These are phyloP conservation scores for Globisporangium cederbergense DNA, from an alignment of 352 stramenopile genomes.

Conservation along the genomic window DNA sequence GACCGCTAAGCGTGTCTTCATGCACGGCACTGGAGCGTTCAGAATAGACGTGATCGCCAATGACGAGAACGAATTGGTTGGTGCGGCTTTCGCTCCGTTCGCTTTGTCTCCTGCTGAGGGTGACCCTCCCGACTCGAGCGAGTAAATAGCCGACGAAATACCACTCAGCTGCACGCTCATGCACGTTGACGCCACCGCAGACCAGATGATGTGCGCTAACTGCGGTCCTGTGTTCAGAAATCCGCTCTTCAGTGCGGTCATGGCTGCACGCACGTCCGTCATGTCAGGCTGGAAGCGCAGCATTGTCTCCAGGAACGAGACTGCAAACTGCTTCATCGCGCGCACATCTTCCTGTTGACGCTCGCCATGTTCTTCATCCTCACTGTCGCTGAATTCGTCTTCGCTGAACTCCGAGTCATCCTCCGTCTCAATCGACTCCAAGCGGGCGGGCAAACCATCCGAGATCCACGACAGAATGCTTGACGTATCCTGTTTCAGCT, in stretches of 20 bases:
- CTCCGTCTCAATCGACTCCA: constrained; percentile 36
- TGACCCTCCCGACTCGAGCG: constrained; percentile 28
- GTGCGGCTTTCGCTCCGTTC: neutral
- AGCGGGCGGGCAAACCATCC: constrained; percentile 38
- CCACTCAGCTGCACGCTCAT: constrained; percentile 63
- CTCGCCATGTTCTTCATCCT: constrained; percentile 22
- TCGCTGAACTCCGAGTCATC: constrained; percentile 27
- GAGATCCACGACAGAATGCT: constrained; percentile 64
- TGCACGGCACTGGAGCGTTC: constrained; percentile 42
- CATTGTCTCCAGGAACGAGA: constrained; percentile 64
- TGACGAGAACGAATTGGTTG: constrained; percentile 51
- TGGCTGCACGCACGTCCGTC: constrained; percentile 43
- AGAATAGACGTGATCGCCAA: constrained; percentile 65
- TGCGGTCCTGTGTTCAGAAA: constrained; percentile 70
- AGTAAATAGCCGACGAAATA: constrained; percentile 67
- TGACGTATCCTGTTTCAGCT: constrained; percentile 64
- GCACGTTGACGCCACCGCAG: constrained; percentile 57
- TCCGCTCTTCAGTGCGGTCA: constrained; percentile 60
- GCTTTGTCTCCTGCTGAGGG: constrained; percentile 18
- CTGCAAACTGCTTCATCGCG: constrained; percentile 75
- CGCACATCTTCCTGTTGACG: constrained; percentile 40
- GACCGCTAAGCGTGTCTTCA: constrained; percentile 65
- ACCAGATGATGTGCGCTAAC: constrained; percentile 77
- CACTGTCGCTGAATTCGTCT: constrained; percentile 22
- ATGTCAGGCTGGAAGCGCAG: constrained; percentile 68